Percentiles rank a stretch among this genome's conserved stretches.
Conservation (phyloP, 2,329 filamentous ascomycete species). For the Coniella vitis region DNA sequence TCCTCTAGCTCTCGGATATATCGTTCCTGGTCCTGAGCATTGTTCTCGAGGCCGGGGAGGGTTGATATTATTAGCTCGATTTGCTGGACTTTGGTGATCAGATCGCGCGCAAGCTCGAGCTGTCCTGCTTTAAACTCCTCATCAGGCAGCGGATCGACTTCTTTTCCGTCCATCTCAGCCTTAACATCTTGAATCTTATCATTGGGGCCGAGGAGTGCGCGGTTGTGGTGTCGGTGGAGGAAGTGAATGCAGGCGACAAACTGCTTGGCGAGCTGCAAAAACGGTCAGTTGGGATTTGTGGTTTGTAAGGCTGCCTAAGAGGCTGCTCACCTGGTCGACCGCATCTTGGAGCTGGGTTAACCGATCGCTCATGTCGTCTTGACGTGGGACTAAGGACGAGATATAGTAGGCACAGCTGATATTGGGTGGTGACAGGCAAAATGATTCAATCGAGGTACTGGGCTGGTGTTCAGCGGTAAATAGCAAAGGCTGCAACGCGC, state of each 20-base stretch:
- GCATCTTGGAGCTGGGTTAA: constrained; percentile 81
- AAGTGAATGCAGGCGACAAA: constrained; percentile 62
- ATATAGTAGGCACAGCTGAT: neutral
- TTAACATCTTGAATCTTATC: constrained; percentile 56
- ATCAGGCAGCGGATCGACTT: constrained; percentile 54
- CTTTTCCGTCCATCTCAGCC: constrained; percentile 43
- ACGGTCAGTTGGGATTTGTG: neutral
- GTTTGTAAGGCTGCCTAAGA: neutral
- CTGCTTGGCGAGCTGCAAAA: constrained; percentile 55
- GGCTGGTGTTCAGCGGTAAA: neutral
- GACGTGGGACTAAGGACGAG: constrained; percentile 11
- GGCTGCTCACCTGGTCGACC: constrained; percentile 61
- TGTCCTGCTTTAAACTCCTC: constrained; percentile 62
- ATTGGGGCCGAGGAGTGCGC: constrained; percentile 49
- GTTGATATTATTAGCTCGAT: constrained; percentile 71
- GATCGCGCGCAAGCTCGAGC: constrained; percentile 66
- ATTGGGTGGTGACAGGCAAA: neutral
- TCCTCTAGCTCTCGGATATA: constrained; percentile 59
- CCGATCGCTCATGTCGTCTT: constrained; percentile 61
- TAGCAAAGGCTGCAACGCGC: too few relatives aligned
- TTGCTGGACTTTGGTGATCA: constrained; percentile 75
- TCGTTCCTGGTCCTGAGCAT: constrained; percentile 67
- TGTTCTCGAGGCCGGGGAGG: constrained; percentile 71
- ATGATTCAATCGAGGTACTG: neutral
- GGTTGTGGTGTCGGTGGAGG: constrained; percentile 61